Evolutionary conservation across 1,284 basidiomycete genomes (phyloP), one percentile per base, ranked within the genome.

Genomic region (Ustilago cynodontis): DNA sequence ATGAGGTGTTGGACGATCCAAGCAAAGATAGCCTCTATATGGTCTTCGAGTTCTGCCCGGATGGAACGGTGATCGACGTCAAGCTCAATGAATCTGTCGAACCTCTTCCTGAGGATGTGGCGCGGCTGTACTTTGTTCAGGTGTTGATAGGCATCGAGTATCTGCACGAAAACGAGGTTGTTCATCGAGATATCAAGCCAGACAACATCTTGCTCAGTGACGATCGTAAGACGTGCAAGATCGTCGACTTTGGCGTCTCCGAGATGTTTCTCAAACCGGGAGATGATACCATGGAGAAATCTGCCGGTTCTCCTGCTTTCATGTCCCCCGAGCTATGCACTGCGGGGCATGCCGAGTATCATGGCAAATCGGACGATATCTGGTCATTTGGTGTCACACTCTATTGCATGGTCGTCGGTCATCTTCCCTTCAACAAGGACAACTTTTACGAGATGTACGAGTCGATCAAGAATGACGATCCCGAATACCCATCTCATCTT

Each of bases 171-270:
- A 89, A 89, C 81, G 87, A 87, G 31, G 88, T 90, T 33, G 87
- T 88, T 6, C 88, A 89, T 77, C 85, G 87, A 14, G 88, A 88
- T 71, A 87, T 89, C 85, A 89, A 89, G 78, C 88, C 88, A 0
- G 88, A 89, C 77, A 89, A 90, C 80, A 87, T 89, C 33, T 85
- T 90, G 26, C 85, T 90, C 16, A 87, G 86, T 13, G 84, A 85
- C n/a, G 87, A 89, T 67, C 79, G 84, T n/a, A 80, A 85, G 56
- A 82, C 84, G 11, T 88, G 89, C 84, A 90, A 90, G 80, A 86
- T 90, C 53, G 89, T 88, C 75, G 89, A 90, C 72, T 90, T 90
- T 81, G 89, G 89, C 31, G 88, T 90, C 0, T 89, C 88, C 1
- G 88, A 90, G 63, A 88, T 90, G 86, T 89, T 89, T 62, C 74